A percentile compares a stretch with the other conserved stretches of the same genome.
phyloP scores from a whole-genome alignment of 345 rosid species.

The Salix purpurea region DNA sequence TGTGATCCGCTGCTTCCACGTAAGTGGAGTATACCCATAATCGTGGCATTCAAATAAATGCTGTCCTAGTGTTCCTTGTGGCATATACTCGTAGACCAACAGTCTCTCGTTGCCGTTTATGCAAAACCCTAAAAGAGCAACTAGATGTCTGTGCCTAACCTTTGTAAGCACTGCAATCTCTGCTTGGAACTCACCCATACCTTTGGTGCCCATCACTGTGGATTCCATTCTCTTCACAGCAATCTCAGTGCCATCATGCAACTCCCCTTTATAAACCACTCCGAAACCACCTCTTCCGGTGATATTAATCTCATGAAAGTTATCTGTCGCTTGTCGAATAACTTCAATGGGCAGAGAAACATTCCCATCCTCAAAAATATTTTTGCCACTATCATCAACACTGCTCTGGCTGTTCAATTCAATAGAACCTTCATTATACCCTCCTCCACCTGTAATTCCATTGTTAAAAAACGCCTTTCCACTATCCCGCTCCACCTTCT shows the following conservation, averaged over 20 bases:
- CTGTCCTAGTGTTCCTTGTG: constrained; percentile 19
- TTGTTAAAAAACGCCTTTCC: neutral
- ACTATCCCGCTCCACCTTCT: neutral
- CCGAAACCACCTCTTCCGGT: constrained; percentile 28
- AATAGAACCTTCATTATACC: neutral
- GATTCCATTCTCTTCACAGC: constrained; percentile 33
- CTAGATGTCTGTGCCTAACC: constrained; percentile 27
- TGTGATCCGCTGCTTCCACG: constrained; percentile 23
- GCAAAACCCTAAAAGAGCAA: constrained; percentile 23
- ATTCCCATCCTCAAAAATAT: constrained; percentile 22
- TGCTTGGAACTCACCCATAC: constrained; percentile 21
- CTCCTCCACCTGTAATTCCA: constrained; percentile 1
- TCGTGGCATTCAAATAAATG: constrained; percentile 22
- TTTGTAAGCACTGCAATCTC: constrained; percentile 24
- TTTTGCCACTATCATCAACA: constrained; percentile 10
- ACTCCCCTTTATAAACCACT: constrained; percentile 22
- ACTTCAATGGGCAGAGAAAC: constrained; percentile 20
- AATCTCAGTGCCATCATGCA: constrained; percentile 23
- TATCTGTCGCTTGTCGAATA: constrained; percentile 21
- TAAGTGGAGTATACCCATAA: constrained; percentile 8
- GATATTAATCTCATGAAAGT: constrained; percentile 18
- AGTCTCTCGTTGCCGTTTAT: constrained; percentile 19
- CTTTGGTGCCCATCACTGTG: constrained; percentile 17
- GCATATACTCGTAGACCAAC: constrained; percentile 28
- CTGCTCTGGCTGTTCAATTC: constrained; percentile 7